Evolutionary conservation across 495 filamentous ascomycete genomes (phyloP).

Genomic region (Hyaloscypha finlandica): DNA sequence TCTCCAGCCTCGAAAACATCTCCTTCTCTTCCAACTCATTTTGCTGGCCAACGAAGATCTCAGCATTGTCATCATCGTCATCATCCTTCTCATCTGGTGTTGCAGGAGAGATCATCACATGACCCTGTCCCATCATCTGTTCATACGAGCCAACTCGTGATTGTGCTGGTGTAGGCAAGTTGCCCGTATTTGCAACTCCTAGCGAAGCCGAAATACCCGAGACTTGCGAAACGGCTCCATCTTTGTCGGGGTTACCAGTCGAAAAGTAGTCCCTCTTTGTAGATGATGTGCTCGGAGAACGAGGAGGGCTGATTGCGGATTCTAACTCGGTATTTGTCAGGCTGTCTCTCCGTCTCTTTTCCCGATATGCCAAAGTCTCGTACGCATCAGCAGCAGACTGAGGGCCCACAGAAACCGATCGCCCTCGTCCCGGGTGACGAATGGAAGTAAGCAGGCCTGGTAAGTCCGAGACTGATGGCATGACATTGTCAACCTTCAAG

Average conservation of each 20-base stretch:
- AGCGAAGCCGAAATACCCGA: slow-evolving; percentile 29
- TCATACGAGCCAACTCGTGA: slow-evolving; percentile 60
- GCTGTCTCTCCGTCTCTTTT: slow-evolving; percentile 75
- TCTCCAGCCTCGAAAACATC: slow-evolving; percentile 81
- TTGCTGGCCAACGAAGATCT: slow-evolving; percentile 42
- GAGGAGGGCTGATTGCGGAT: slow-evolving; percentile 3
- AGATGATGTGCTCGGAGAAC: neutral
- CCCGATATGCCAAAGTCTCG: slow-evolving; percentile 90
- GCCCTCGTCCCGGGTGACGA: slow-evolving; percentile 70
- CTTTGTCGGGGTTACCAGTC: slow-evolving; percentile 16
- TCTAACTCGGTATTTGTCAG: slow-evolving; percentile 23
- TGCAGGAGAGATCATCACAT: slow-evolving; percentile 39
- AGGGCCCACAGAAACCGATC: slow-evolving; percentile 88
- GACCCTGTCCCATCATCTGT: slow-evolving; percentile 67
- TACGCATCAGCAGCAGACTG: slow-evolving; percentile 96
- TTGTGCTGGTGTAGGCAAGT: slow-evolving; percentile 32
- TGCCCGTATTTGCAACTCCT: slow-evolving; percentile 8
- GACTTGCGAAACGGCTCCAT: slow-evolving; percentile 26
- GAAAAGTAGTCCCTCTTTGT: slow-evolving; percentile 12
- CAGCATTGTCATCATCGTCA: slow-evolving; percentile 29
- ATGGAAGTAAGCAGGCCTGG: slow-evolving; percentile 77
- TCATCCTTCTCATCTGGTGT: slow-evolving; percentile 38
- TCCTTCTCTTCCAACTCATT: slow-evolving; percentile 68
- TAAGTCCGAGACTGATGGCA: slow-evolving; percentile 82
- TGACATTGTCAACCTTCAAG: slow-evolving; percentile 79